Evolutionary conservation across 805 yeast genomes (phyloP).

Genomic region (Metschnikowia kofuensis): DNA sequence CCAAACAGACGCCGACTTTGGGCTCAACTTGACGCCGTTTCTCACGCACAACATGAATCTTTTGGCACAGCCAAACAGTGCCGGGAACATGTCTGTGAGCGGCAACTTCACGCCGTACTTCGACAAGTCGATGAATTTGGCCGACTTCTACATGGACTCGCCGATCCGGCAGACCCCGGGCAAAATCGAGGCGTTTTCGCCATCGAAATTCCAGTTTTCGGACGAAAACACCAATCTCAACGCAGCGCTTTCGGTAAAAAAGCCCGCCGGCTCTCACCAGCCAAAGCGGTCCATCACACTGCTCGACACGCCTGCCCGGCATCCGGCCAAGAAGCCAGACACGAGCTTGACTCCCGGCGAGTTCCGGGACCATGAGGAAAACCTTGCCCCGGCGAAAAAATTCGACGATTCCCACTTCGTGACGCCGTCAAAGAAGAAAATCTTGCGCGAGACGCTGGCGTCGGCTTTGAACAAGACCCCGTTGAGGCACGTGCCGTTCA

Average conservation of each 20-base stretch:
- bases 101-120: slow-evolving; percentile 39
- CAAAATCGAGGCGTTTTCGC: no score
- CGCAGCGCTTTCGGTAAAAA: no score
- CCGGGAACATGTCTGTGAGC: slow-evolving; percentile 20
- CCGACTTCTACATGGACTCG: no score
- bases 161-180: no score
- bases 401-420: slow-evolving; percentile 18
- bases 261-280: no score
- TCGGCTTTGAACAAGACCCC: slow-evolving; percentile 3
- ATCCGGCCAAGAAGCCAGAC: no score
- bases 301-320: no score
- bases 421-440: slow-evolving; percentile 33
- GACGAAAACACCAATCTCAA: no score
- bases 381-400: slow-evolving; percentile 5
- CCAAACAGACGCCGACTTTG: slow-evolving; percentile 18
- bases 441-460: slow-evolving; percentile 23
- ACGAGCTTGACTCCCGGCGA: no score
- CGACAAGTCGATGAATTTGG: slow-evolving; percentile 28
- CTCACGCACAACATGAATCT: slow-evolving; percentile 33
- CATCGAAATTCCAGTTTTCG: no score
- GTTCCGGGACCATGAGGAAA: slow-evolving; percentile 15
- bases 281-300: no score
- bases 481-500: background rate
- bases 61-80: slow-evolving; percentile 20
- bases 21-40: slow-evolving; percentile 42